Conservation (phyloP, 2,329 filamentous ascomycete genomes). For the Diaporthe sp. region DNA sequence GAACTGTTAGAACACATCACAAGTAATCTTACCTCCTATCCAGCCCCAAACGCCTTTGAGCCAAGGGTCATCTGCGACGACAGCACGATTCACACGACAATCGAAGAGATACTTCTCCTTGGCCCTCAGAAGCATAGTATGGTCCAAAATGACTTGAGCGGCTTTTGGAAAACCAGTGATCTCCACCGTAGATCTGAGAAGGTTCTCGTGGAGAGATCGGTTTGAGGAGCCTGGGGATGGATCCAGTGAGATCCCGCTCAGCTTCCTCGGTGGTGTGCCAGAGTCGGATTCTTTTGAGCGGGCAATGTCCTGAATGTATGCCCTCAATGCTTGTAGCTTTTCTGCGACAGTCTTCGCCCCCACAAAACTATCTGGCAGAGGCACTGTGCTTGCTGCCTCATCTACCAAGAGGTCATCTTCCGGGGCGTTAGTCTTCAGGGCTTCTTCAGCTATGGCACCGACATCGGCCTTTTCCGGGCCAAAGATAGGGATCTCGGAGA, state of each 20-base stretch:
- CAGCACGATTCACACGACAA: constrained; percentile 70
- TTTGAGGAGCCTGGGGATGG: constrained; percentile 51
- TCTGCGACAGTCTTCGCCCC: constrained; percentile 56
- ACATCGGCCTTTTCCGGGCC: constrained; percentile 60
- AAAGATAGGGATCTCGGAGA: constrained; percentile 67
- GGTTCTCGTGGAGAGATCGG: constrained; percentile 66
- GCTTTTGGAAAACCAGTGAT: constrained; percentile 59
- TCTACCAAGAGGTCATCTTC: constrained; percentile 49
- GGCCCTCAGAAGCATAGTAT: constrained; percentile 68
- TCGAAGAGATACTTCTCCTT: constrained; percentile 73
- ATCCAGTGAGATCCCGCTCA: constrained; percentile 29
- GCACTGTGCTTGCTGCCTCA: constrained; percentile 46
- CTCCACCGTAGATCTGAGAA: constrained; percentile 57
- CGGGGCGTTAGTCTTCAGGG: constrained; percentile 49
- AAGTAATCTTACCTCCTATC: constrained; percentile 67
- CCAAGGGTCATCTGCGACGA: constrained; percentile 79
- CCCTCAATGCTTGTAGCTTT: constrained; percentile 60
- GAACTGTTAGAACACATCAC: neutral
- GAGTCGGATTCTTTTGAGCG: constrained; percentile 31
- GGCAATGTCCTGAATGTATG: constrained; percentile 37
- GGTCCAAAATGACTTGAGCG: constrained; percentile 64
- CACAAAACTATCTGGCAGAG: constrained; percentile 54
- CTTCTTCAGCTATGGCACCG: constrained; percentile 52
- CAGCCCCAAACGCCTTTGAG: constrained; percentile 84
- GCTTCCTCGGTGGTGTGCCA: constrained; percentile 24